Evolutionary conservation across 257 asterid species (phyloP), one percentile per base, ranked within the genome.

Genomic region (Ehretia macrophylla): DNA sequence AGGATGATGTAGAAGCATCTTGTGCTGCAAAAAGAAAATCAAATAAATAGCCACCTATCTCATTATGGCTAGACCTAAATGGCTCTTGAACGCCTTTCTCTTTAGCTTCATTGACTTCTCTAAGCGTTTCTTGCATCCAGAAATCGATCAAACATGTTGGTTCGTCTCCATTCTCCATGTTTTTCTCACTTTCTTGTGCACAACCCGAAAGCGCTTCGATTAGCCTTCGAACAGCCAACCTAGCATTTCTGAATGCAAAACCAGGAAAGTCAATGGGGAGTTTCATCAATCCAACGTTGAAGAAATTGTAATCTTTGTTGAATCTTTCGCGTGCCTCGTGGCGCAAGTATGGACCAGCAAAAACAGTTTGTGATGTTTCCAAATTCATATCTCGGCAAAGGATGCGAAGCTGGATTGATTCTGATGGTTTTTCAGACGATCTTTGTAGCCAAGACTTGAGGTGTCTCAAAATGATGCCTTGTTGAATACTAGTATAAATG

Each of bases 21-120:
- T 91, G 98, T 0, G 97, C 77, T 1, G 98, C 98, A 68, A 88
- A 91, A 23, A 88, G 62, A 55, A 91, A 91, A 22, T 85, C 98
- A 62, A 91, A 91, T n/a, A 91, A 45, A 59, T 84, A 87, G 14
- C 93, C 87, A 0, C 95, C 97, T 39, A 88, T 68, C 69, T 84
- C 90, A 11, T 62, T 22, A 72, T 62, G 55, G 50, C 61, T 72
- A 59, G 65, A 70, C 8, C 68, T 55, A 16, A 49, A 64, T 22
- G 77, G 62, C 23, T 60, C 20, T 12, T 48, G 21, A 14, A 19
- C 52, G 5, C 57, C 64, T 8, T 49, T 83, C 6, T n/a, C 58
- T 14, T 62, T 49, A 1, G 56, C 55, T 48, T 79, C 83, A 5
- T 74, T 52, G 0, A 8, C 37, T 45, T 77, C 84, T 69, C 79